Base-by-base conservation (phyloP, 495 filamentous ascomycete genomes). In the Penicillium ucsense region DNA sequence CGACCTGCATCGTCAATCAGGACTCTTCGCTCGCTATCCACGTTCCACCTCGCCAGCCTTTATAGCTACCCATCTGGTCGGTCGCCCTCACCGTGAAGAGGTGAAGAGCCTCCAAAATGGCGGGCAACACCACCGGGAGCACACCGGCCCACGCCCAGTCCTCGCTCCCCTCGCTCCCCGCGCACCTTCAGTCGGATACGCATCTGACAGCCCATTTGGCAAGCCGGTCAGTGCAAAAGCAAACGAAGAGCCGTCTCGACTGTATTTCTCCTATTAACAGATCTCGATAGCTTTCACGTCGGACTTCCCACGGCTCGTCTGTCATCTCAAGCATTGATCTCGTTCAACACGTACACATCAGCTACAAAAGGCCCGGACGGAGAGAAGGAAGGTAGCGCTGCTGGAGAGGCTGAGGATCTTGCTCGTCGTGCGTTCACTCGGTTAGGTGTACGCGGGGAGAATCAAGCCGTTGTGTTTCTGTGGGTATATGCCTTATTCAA, bases 191-290 rank as follows among this genome's bases (percentile, higher is more conserved):
- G 70, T 95, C 90, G 46, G 92, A 97, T 67, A 96, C 91, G 37
- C 88, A 95, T 62, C 71, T 97, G 52, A 98, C 92, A 3, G 88
- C 90, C 31, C 92, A 98, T 67, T 77, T 98, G 29, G 92, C 92
- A 45, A 95, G 89, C 66, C 86, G 92, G 74, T 78, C 69, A 40
- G 50, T 30, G 38, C 39, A n/a, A 3, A 37, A 9, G 46, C 8
- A 29, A 10, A 35, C 20, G 9, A 20, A 4, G 1, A 6, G 31
- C 30, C 33, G 43, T 44, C 34, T 29, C 27, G 29, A 12, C n/a
- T 30, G 2, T 11, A 27, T 5, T 11, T 10, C 28, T n/a, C 28
- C 9, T 54, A 37, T 60, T 62, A 56, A 66, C 10, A 20, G 6
- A 33, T 32, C 27, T 8, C 9, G 11, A 10, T 40, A 78, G 75